Conservation (phyloP, 116 monocot genomes). For the Trichopus zeylanicus region DNA sequence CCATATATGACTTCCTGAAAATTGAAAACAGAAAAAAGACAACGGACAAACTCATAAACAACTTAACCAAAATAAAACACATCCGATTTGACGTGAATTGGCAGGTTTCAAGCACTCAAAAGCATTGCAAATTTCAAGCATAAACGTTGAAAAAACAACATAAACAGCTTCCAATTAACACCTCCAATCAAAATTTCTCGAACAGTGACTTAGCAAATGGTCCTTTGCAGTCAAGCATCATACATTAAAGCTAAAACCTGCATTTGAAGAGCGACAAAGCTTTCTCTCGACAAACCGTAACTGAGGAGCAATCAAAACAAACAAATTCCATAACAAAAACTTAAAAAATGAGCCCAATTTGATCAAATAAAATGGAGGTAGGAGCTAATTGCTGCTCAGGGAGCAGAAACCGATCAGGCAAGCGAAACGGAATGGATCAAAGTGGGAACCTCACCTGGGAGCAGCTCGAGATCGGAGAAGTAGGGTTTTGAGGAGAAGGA, state of each 20-base stretch:
- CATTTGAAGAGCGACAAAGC: too few relatives aligned
- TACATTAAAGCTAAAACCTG: too few relatives aligned
- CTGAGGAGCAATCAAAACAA: too few relatives aligned
- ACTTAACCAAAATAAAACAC: too few relatives aligned
- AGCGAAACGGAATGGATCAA: background rate
- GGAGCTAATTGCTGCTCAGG: too few relatives aligned
- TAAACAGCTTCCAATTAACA: background rate
- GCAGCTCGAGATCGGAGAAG: background rate
- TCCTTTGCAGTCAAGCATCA: too few relatives aligned
- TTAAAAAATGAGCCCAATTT: too few relatives aligned
- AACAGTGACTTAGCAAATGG: background rate
- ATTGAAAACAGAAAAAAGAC: background rate
- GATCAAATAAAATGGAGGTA: too few relatives aligned
- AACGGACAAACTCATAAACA: background rate
- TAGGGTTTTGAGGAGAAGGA: slow-evolving; percentile 3
- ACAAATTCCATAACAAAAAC: too few relatives aligned
- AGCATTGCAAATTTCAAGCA: background rate
- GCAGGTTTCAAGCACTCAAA: too few relatives aligned
- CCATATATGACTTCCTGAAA: background rate
- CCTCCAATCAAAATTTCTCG: background rate
- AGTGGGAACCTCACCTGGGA: background rate
- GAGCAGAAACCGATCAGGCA: too few relatives aligned
- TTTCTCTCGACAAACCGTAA: too few relatives aligned
- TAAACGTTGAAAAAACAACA: background rate
- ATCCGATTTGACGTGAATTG: background rate